Conservation (phyloP, 2,329 filamentous ascomycete genomes). For the Cladosporium sp. region DNA sequence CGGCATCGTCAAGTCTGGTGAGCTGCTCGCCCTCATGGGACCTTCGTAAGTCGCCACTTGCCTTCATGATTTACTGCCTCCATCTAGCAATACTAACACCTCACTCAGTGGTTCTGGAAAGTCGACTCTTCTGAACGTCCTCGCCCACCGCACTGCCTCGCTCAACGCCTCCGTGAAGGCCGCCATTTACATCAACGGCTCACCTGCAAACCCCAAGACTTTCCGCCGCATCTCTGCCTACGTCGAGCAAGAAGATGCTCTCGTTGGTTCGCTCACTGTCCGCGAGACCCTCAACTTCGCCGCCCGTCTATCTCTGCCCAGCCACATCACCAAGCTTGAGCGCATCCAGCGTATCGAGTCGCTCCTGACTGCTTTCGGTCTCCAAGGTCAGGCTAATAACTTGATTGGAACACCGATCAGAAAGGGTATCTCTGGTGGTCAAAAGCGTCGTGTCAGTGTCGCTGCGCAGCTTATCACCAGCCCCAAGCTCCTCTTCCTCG, state of each 20-base stretch:
- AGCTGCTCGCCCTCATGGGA: slow-evolving; percentile 80
- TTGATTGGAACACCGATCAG: slow-evolving; percentile 79
- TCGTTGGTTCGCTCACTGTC: slow-evolving; percentile 79
- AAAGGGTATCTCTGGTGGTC: slow-evolving; percentile 82
- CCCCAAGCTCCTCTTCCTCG: slow-evolving; percentile 78
- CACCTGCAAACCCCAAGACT: slow-evolving; percentile 50
- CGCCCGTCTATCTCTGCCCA: slow-evolving; percentile 64
- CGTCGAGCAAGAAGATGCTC: slow-evolving; percentile 85
- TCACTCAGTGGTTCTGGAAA: slow-evolving; percentile 64
- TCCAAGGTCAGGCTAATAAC: slow-evolving; percentile 67
- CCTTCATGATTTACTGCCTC: neutral
- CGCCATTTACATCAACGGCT: slow-evolving; percentile 65
- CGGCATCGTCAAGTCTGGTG: slow-evolving; percentile 68
- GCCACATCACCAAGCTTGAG: slow-evolving; percentile 57
- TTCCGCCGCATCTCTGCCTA: slow-evolving; percentile 72
- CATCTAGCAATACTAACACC: slow-evolving; percentile 19
- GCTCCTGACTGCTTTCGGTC: slow-evolving; percentile 72
- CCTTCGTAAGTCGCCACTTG: slow-evolving; percentile 54
- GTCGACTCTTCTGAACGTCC: slow-evolving; percentile 79
- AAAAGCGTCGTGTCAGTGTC: slow-evolving; percentile 78
- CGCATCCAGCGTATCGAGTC: slow-evolving; percentile 64
- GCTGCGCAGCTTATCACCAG: slow-evolving; percentile 79
- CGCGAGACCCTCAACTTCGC: slow-evolving; percentile 78
- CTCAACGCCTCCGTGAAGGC: slow-evolving; percentile 58
- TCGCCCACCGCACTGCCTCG: slow-evolving; percentile 64